Conservation (phyloP, 2,329 filamentous ascomycete species). For the Leptographium radiaticola region DNA sequence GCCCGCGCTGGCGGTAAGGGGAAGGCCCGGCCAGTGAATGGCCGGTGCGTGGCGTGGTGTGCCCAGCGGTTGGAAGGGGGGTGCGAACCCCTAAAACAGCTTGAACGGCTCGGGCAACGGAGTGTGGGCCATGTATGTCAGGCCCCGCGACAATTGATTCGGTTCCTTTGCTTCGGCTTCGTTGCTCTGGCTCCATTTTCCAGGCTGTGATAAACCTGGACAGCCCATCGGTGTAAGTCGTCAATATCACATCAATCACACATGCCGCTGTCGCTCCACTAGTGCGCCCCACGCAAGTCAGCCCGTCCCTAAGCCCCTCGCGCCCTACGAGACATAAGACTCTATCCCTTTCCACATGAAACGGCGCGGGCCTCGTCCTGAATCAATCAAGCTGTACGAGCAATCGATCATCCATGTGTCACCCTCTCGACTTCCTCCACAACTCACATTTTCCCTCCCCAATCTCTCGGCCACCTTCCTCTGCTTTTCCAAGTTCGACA, state of each 20-base stretch:
- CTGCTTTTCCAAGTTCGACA: too few relatives aligned
- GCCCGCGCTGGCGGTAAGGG: neutral
- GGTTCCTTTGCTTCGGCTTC: neutral
- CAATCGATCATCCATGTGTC: neutral
- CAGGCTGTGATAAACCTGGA: neutral
- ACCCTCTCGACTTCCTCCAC: neutral
- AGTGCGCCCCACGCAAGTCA: neutral
- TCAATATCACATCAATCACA: slow-evolving; percentile 1
- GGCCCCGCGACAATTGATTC: neutral
- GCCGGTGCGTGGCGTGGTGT: neutral
- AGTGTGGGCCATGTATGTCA: too few relatives aligned
- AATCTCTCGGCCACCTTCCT: neutral
- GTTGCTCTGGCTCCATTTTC: neutral
- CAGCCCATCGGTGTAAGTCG: too few relatives aligned
- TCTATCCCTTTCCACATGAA: neutral
- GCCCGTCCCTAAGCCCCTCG: neutral
- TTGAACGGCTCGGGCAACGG: neutral
- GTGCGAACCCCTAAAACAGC: neutral
- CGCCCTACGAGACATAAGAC: neutral
- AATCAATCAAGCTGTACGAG: neutral
- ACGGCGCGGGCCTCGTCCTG: neutral
- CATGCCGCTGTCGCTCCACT: neutral
- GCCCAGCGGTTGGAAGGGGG: neutral
- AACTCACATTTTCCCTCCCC: neutral
- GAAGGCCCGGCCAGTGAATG: neutral